A percentile compares a stretch with the other conserved stretches of the same genome.
Evolutionary conservation across 352 stramenopile genomes (phyloP).

Genomic region (Phytopythium litorale): DNA sequence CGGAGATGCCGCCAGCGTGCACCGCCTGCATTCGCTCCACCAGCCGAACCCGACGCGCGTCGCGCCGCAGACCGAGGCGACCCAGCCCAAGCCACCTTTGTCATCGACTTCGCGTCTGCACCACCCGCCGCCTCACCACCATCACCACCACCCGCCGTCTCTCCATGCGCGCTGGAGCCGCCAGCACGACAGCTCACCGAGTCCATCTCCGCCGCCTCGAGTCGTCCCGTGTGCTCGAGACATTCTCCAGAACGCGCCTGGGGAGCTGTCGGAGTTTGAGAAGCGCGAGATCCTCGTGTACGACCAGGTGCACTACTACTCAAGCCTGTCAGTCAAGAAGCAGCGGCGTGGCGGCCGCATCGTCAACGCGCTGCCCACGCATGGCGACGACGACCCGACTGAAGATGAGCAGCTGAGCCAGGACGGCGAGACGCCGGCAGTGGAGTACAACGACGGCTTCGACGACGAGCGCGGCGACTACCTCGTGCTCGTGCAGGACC

Average conservation of each 20-base stretch:
- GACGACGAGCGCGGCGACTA: conserved; percentile 98
- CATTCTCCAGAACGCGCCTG: not conserved
- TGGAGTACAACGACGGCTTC: conserved; percentile 90
- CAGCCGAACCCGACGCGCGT: not conserved
- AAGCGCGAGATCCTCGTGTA: conserved; percentile 46
- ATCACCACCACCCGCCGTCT: conserved; percentile 12
- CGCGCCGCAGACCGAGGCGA: not conserved
- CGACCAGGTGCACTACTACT: conserved; percentile 49
- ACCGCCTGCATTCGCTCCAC: not conserved
- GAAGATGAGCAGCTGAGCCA: conserved; percentile 3
- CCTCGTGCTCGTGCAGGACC: conserved; percentile 91
- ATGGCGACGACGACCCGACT: conserved; percentile 17
- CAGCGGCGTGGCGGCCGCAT: conserved; percentile 27
- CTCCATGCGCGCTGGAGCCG: conserved; percentile 5
- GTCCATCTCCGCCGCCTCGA: conserved; percentile 11
- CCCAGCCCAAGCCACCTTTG: not conserved
- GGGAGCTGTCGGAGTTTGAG: conserved; percentile 47
- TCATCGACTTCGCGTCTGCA: not conserved
- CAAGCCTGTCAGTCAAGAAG: conserved; percentile 28
- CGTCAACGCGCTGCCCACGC: conserved; percentile 17
- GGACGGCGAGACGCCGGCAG: not conserved
- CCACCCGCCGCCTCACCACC: not conserved
- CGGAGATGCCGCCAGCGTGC: not conserved
- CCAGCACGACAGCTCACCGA: conserved; percentile 6
- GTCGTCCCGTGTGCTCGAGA: not conserved